Evolutionary conservation across 2,329 filamentous ascomycete species (phyloP).

Genomic region (Fusarium coffeatum): DNA sequence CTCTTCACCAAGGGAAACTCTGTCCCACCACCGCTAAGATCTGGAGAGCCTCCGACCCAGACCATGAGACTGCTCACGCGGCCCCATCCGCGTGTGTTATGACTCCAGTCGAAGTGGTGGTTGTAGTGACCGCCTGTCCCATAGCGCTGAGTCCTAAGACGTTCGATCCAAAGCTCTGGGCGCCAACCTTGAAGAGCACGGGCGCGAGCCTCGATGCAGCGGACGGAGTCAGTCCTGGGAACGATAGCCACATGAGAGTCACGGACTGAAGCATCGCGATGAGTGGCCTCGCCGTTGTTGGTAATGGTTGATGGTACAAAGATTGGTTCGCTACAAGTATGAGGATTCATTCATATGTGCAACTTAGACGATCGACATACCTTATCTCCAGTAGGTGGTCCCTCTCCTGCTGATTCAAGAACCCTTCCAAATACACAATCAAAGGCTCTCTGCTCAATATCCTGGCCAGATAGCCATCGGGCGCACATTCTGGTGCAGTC

Average conservation of each 20-base stretch:
- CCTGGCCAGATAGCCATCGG: constrained; percentile 59
- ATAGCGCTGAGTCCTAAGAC: constrained; percentile 64
- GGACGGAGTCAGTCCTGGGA: constrained; percentile 58
- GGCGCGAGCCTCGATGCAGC: constrained; percentile 62
- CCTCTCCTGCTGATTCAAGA: constrained; percentile 59
- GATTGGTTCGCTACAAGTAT: constrained; percentile 55
- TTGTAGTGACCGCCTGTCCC: constrained; percentile 60
- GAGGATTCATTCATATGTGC: background rate
- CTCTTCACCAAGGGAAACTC: constrained; percentile 60
- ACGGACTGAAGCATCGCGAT: constrained; percentile 58
- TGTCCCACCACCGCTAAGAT: constrained; percentile 60
- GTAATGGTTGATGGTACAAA: constrained; percentile 65
- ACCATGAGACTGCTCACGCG: constrained; percentile 66
- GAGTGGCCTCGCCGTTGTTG: constrained; percentile 57
- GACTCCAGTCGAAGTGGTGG: constrained; percentile 67
- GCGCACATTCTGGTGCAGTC: constrained; percentile 52
- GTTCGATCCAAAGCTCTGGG: constrained; percentile 64
- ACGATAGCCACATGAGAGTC: constrained; percentile 65
- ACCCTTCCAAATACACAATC: constrained; percentile 66
- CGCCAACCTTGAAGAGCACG: constrained; percentile 64
- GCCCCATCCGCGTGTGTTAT: constrained; percentile 57
- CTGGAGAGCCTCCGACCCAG: constrained; percentile 58
- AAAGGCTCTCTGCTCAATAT: constrained; percentile 63
- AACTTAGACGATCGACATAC: constrained; percentile 47
- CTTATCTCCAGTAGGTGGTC: constrained; percentile 63